Percentiles rank a stretch among this genome's conserved stretches.
Conservation (phyloP, 805 yeast genomes). For the Ogataea nakhonphanomensis region DNA sequence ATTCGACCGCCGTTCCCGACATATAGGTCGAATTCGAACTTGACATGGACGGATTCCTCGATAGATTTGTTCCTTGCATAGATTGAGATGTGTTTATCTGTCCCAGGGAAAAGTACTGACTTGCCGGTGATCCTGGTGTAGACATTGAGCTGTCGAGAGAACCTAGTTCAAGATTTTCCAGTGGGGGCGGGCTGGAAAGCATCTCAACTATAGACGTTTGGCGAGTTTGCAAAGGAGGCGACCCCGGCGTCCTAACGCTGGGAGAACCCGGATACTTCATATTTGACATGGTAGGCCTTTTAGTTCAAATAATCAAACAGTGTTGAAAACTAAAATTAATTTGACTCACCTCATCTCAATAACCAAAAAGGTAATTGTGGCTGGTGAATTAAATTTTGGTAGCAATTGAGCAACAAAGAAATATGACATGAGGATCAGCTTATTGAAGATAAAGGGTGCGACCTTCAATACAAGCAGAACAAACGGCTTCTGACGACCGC, state of each 20-base stretch:
- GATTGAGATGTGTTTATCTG: constrained; percentile 3
- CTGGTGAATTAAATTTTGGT: constrained; percentile 3
- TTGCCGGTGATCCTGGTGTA: constrained; percentile 17
- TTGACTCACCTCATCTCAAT: constrained; percentile 11
- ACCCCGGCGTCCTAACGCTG: constrained; percentile 35
- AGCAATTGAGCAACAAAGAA: constrained; percentile 3
- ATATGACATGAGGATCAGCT: too few relatives aligned
- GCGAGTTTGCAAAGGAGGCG: constrained; percentile 36
- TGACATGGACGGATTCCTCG: constrained; percentile 38
- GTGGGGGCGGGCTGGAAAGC: constrained; percentile 72
- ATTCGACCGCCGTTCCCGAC: constrained; percentile 42
- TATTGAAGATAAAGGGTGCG: too few relatives aligned
- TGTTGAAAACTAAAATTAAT: not conserved
- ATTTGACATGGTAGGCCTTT: constrained; percentile 17
- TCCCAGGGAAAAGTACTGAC: constrained; percentile 8
- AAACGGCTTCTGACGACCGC: too few relatives aligned
- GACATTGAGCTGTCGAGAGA: constrained; percentile 14
- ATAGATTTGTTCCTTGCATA: constrained; percentile 20
- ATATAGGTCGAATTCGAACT: constrained; percentile 29
- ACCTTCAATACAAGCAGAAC: too few relatives aligned
- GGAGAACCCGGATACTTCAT: constrained; percentile 37
- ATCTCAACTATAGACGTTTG: constrained; percentile 73
- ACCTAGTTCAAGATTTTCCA: constrained; percentile 32
- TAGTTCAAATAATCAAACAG: not conserved
- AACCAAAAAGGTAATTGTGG: constrained; percentile 1